Base-by-base conservation (phyloP, 2,329 filamentous ascomycete species). In the Botrytis fragariae region DNA sequence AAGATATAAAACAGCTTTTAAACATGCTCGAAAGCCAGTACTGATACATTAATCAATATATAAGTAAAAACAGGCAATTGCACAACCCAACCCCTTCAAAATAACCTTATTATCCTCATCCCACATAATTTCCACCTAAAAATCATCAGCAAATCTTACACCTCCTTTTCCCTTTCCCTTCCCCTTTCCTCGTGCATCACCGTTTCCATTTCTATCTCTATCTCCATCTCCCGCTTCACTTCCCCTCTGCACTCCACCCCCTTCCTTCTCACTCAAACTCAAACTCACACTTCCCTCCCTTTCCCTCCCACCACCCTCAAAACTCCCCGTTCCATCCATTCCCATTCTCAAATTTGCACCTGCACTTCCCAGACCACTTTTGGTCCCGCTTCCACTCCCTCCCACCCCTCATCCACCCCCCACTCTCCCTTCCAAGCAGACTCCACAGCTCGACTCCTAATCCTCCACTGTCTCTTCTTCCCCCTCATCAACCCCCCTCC, bases 131-230 rank as follows among this genome's bases (percentile, higher is more conserved):
- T 9, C 25, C 20, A n/a, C 9, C 35, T 57, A 72, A 35, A 35
- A 45, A 12, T 51, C 69, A 29, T 72, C 69, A 32, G n/a, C 45
- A 57, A 72, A 72, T n/a, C 69, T 67, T n/a, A 72, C 69, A 44
- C 69, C 64, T 18, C 59, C 59, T 0, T 20, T 71, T 29, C 60
- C 45, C 12, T 42, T 65, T 10, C n/a, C 44, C 7, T 71, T 70
- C 10, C 22, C 39, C 1, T 45, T 44, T 22, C 1, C 54, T 4
- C 20, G 9, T 37, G 4, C 22, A 0, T 25, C 20, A 39, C 20
- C 35, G 25, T 61, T 9, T 25, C 59, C 48, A 35, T n/a, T 35
- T 35, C 32, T 35, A 35, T 35, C 32, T 3, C 32, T 22, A 39
- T 42, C 25, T n/a, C 37, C 35, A 20, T n/a, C 39, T 39, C 32